Conservation (phyloP, 805 yeast species). For the Hanseniaspora guilliermondii region DNA sequence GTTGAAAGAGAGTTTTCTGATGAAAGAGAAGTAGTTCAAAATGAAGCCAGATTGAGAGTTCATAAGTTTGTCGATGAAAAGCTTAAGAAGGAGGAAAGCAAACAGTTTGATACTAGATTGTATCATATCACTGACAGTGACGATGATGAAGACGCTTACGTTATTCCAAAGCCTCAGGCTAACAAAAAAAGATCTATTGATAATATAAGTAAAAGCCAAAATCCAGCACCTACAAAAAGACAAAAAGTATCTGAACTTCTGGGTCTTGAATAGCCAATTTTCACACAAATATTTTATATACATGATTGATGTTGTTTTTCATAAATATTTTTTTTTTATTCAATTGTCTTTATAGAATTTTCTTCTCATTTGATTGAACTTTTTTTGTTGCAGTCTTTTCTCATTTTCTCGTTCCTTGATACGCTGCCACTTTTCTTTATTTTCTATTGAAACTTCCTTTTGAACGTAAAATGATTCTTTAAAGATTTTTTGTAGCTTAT, state of each 20-base stretch:
- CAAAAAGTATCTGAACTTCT: conserved; percentile 13
- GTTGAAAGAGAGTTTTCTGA: conserved; percentile 65
- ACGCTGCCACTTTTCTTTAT: conserved; percentile 41
- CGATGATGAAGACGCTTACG: conserved; percentile 16
- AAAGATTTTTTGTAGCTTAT: conserved; percentile 45
- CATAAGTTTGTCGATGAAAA: conserved; percentile 10
- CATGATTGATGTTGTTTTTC: neutral
- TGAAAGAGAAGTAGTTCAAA: conserved; percentile 50
- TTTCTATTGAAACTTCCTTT: conserved; percentile 35
- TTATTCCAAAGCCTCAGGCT: conserved; percentile 17
- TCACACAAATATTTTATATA: neutral
- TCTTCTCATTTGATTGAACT: conserved; percentile 27
- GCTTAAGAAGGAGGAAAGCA: conserved; percentile 19
- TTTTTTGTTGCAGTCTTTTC: conserved; percentile 29
- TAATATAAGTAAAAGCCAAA: neutral
- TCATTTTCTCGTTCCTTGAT: conserved; percentile 27
- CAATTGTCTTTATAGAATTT: conserved; percentile 21
- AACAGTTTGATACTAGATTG: conserved; percentile 23
- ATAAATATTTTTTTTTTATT: neutral
- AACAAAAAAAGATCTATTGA: conserved; percentile 16
- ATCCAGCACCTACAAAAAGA: conserved; percentile 5
- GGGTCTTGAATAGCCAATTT: neutral
- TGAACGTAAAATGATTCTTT: conserved; percentile 36
- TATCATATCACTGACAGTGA: conserved; percentile 20
- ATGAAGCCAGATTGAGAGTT: conserved; percentile 36